Percentiles rank a stretch among this genome's conserved stretches.
phyloP scores from a whole-genome alignment of 202 grass and related monocot species.

The Digitaria exilis region DNA sequence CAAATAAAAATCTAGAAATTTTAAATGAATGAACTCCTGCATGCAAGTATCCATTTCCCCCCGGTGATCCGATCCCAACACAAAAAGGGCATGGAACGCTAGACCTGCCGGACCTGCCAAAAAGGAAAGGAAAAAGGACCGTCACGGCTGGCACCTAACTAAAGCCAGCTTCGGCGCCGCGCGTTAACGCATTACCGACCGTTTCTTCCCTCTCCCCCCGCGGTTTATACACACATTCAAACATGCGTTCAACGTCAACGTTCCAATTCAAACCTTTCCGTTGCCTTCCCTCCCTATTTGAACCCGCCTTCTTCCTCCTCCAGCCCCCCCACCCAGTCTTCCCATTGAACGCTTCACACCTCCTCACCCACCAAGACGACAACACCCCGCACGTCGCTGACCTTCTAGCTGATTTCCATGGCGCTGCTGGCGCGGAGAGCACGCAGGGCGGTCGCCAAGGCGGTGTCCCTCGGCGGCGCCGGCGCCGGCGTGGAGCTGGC shows the following conservation, averaged over 20 bases:
- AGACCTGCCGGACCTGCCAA: background rate
- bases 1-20: background rate
- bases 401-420: slow-evolving; percentile 16
- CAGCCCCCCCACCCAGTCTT: slow-evolving; percentile 12
- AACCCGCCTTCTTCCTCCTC: slow-evolving; percentile 39
- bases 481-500: slow-evolving; percentile 42
- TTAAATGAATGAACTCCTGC: background rate
- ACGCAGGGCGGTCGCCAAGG: slow-evolving; percentile 9
- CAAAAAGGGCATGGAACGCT: background rate
- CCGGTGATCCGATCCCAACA: background rate
- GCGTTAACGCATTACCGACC: slow-evolving; percentile 41
- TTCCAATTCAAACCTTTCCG: slow-evolving; percentile 55
- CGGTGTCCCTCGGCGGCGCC: background rate
- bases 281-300: slow-evolving; percentile 44
- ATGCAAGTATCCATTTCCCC: background rate
- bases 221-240: slow-evolving; percentile 50
- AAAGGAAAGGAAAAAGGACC: background rate
- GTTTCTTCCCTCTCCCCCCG: slow-evolving; percentile 41
- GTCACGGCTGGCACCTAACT: slow-evolving; percentile 33
- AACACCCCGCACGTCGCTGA: too few relatives aligned
- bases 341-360: slow-evolving; percentile 42
- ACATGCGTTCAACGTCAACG: slow-evolving; percentile 59
- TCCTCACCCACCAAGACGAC: background rate
- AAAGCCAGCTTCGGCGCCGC: slow-evolving; percentile 19
- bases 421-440: slow-evolving; percentile 39